Evolutionary conservation across 225 moss, liverwort and hornwort species (phyloP).

Genomic region (Ulota crispa): DNA sequence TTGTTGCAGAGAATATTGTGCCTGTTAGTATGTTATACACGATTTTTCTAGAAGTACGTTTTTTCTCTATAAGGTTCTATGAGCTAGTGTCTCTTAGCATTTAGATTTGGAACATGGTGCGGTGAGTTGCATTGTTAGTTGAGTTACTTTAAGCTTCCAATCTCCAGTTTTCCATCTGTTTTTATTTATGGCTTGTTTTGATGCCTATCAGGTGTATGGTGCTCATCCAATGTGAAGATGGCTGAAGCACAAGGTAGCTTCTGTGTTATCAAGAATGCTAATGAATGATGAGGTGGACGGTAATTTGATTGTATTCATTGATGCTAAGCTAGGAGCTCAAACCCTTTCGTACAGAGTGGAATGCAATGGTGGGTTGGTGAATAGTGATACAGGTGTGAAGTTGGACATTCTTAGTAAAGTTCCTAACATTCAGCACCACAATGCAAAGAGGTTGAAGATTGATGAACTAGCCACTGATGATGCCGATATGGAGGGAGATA

Average conservation of each 20-base stretch:
- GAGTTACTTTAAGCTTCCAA: not conserved
- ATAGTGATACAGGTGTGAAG: slow-evolving; percentile 62
- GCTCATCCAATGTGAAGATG: slow-evolving; percentile 86
- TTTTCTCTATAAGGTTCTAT: not conserved
- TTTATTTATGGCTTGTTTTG: not conserved
- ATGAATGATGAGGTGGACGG: slow-evolving; percentile 93
- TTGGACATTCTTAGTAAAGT: slow-evolving; percentile 76
- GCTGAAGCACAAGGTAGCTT: slow-evolving; percentile 89
- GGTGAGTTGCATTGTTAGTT: no score
- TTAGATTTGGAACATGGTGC: not conserved
- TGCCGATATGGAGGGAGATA: slow-evolving; percentile 64
- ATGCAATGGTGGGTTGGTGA: slow-evolving; percentile 75
- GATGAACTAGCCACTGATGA: slow-evolving; percentile 56
- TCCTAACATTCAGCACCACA: slow-evolving; percentile 30
- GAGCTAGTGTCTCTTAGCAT: not conserved
- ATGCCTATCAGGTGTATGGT: slow-evolving; percentile 62
- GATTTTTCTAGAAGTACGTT: not conserved
- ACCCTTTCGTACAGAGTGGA: slow-evolving; percentile 66
- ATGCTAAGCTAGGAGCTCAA: slow-evolving; percentile 41
- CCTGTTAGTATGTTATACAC: not conserved
- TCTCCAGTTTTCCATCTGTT: not conserved
- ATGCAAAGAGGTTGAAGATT: slow-evolving; percentile 69
- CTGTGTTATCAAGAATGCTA: slow-evolving; percentile 78
- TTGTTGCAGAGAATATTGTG: not conserved
- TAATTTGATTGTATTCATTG: slow-evolving; percentile 81